Evolutionary conservation across 2,329 filamentous ascomycete species (phyloP).

Genomic region (Ophiostoma piceae): DNA sequence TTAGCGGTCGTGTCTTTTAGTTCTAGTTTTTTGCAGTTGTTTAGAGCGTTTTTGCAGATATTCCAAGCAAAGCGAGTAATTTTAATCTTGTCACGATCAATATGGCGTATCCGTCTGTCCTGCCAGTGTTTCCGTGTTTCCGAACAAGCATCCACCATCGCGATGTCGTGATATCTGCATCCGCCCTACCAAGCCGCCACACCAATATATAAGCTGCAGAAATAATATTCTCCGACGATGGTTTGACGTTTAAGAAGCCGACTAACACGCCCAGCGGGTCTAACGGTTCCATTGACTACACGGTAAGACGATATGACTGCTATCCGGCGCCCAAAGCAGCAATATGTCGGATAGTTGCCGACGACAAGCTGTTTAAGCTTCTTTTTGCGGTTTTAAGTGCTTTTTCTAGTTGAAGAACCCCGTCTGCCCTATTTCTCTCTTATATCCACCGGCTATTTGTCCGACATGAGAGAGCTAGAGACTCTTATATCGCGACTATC

Average conservation of each 20-base stretch:
- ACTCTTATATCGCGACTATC: no score
- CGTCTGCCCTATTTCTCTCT: background rate
- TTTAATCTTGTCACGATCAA: background rate
- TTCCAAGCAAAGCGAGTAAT: background rate
- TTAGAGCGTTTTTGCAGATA: background rate
- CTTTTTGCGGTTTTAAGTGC: background rate
- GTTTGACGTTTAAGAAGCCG: background rate
- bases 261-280: background rate
- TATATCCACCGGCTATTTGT: conserved; percentile 4
- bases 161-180: background rate
- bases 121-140: background rate
- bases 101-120: background rate
- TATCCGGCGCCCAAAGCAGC: conserved; percentile 5
- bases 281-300: background rate
- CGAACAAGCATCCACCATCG: background rate
- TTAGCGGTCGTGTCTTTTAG: background rate
- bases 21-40: background rate
- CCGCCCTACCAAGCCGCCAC: conserved; percentile 1
- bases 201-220: background rate
- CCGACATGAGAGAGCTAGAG: background rate
- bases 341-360: background rate
- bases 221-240: background rate
- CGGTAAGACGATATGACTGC: background rate
- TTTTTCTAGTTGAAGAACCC: background rate
- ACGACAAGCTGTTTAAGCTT: background rate